A percentile compares a stretch with the other conserved stretches of the same genome.
phyloP scores from a whole-genome alignment of 208 protist genomes.

The Leishmania aethiopica region DNA sequence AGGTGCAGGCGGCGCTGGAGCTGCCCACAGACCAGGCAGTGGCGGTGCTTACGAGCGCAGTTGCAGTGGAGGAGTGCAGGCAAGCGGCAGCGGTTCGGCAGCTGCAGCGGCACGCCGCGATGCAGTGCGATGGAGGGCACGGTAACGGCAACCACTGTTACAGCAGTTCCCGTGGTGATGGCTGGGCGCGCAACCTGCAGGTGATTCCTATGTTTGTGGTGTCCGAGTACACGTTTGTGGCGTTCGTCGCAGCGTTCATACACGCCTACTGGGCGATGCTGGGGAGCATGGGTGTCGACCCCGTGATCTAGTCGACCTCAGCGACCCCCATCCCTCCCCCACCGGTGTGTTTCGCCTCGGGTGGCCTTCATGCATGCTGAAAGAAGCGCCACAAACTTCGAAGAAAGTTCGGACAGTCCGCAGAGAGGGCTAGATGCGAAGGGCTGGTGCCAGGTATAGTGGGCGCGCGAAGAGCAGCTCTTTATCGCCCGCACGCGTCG shows the following conservation, averaged over 20 bases:
- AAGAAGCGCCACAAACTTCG: neutral
- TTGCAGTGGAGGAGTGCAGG: constrained; percentile 43
- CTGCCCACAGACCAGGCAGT: constrained; percentile 41
- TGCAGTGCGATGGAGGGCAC: neutral
- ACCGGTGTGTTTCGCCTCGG: neutral
- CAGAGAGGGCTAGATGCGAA: neutral
- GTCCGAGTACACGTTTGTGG: constrained; percentile 40
- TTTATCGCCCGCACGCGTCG: neutral
- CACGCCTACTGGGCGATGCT: constrained; percentile 64
- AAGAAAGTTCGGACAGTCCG: neutral
- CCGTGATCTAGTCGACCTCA: constrained; percentile 12
- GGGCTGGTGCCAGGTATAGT: neutral
- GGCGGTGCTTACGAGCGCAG: constrained; percentile 42
- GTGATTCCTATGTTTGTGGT: constrained; percentile 51
- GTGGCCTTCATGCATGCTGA: neutral
- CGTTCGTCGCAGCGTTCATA: constrained; percentile 55
- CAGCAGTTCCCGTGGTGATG: neutral
- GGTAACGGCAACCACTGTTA: neutral
- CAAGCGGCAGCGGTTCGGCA: constrained; percentile 25
- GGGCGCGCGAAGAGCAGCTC: neutral
- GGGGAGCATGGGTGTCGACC: constrained; percentile 46
- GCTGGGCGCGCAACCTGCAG: constrained; percentile 22
- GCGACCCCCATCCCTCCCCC: neutral
- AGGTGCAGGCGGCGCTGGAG: constrained; percentile 51
- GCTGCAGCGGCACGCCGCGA: constrained; percentile 18